phyloP scores from a whole-genome alignment of 2,329 filamentous ascomycete genomes.

The Aotearoamyces nothofagi region DNA sequence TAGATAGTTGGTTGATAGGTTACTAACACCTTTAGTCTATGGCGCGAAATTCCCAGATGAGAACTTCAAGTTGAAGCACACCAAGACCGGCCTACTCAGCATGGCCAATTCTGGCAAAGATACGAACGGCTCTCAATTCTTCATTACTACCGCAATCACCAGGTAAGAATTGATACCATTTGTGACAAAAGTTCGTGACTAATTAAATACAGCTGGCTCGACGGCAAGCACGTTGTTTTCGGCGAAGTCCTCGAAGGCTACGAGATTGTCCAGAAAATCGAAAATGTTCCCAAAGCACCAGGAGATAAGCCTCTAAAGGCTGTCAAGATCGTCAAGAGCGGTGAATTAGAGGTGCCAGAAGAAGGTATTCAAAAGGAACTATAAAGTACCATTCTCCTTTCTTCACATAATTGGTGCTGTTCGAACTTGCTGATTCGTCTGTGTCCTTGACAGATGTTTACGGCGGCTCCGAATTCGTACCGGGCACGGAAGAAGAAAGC shows the following conservation, averaged over 20 bases:
- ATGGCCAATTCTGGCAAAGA: conserved; percentile 79
- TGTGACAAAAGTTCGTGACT: conserved; percentile 3
- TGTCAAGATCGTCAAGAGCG: conserved; percentile 70
- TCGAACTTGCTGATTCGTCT: conserved; percentile 17
- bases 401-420: conserved; percentile 6
- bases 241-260: conserved; percentile 80
- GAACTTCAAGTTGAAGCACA: conserved; percentile 94
- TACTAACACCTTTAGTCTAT: conserved; percentile 42
- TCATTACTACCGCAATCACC: conserved; percentile 74
- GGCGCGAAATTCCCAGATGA: conserved; percentile 73
- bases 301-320: conserved; percentile 54
- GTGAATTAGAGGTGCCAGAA: conserved; percentile 66
- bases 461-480: conserved; percentile 17
- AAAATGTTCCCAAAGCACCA: conserved; percentile 48
- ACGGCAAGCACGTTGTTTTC: conserved; percentile 76
- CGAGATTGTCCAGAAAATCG: conserved; percentile 65
- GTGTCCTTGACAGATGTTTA: conserved; percentile 15
- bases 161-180: conserved; percentile 31
- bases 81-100: conserved; percentile 67
- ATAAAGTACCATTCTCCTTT: conserved; percentile 32
- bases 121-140: conserved; percentile 83
- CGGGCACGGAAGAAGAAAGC: conserved; percentile 12
- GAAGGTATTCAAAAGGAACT: conserved; percentile 92
- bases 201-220: conserved; percentile 48
- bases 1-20: neutral